Base-by-base conservation (phyloP, 306 rosid species). In the Lithocarpus polystachyus region DNA sequence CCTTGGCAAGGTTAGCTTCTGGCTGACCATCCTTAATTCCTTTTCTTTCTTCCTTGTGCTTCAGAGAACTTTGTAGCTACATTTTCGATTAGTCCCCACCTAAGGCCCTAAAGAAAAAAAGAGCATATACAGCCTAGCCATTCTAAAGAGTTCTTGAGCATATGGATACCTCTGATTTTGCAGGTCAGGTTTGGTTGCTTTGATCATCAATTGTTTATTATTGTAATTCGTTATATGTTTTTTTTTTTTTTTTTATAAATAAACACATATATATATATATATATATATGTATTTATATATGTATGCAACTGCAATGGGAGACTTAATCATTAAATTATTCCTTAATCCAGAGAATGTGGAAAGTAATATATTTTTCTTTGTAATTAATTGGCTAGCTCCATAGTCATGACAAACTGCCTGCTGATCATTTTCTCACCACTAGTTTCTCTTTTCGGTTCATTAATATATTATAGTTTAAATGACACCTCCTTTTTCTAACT, bases 1-100 rank as follows among this genome's bases (percentile, higher is more conserved):
- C 82, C 84, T 51, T 90, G 95, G 95, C 89, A 72, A 80, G 87
- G 85, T 74, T 84, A 78, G 60, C 22, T 56, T 48, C 19, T 29
- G 28, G 35, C 18, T 73, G 64, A 51, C 12, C 56, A 13, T 53
- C 57, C 6, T 53, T 14, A 53, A 53, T 53, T 53, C 14, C 62
- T 37, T 68, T 68, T n/a, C 23, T 17, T n/a, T 9, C 74, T 11
- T n/a, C 33, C 55, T n/a, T 45, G 12, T 40, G 45, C 45, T 40
- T 40, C 45, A 40, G 45, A 40, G 45, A 40, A 40, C 45, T 40
- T 8, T 40, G 45, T 40, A 40, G 45, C 45, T 8, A 7, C 45
- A 40, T 40, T 40, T 40, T 40, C 45, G 12, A 40, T 40, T 40
- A 40, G 45, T 40, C 0, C 45, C 45, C 17, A 1, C 53, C 53